A percentile compares a stretch with the other conserved stretches of the same genome.
Evolutionary conservation across 225 moss, liverwort and hornwort species (phyloP).

Genomic region (Thuidium tamariscinum): DNA sequence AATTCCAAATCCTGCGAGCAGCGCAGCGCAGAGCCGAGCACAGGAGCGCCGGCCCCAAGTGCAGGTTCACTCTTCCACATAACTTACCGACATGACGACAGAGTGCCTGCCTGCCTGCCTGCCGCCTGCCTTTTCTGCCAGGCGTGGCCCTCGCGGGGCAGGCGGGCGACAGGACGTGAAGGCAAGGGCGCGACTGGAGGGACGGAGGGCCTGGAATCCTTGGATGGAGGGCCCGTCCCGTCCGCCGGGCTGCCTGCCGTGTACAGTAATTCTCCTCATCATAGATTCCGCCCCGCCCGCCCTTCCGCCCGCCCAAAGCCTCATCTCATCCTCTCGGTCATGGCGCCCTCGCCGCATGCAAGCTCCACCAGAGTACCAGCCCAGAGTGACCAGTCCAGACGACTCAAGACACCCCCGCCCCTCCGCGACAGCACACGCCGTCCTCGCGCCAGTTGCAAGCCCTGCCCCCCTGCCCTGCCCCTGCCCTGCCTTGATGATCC

Average conservation of each 20-base stretch:
- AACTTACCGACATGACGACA: neutral
- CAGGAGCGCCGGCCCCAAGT: neutral
- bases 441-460: neutral
- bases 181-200: neutral
- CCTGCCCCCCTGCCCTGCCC: neutral
- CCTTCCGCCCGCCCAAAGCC: neutral
- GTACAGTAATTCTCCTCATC: neutral
- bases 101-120: neutral
- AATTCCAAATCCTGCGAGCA: neutral
- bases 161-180: neutral
- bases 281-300: neutral
- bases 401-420: neutral
- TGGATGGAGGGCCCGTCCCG: neutral
- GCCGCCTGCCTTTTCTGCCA: neutral
- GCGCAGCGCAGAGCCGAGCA: neutral
- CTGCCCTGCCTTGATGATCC: neutral
- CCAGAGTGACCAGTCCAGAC: neutral
- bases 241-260: neutral
- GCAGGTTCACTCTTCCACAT: neutral
- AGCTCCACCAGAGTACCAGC: neutral
- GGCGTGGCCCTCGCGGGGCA: neutral
- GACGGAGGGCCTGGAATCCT: neutral
- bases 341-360: constrained; percentile 3
- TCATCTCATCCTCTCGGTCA: constrained; percentile 5
- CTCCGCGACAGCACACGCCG: neutral